phyloP scores from a whole-genome alignment of 768 basidiomycete genomes.

The Psilocybe azurescens region DNA sequence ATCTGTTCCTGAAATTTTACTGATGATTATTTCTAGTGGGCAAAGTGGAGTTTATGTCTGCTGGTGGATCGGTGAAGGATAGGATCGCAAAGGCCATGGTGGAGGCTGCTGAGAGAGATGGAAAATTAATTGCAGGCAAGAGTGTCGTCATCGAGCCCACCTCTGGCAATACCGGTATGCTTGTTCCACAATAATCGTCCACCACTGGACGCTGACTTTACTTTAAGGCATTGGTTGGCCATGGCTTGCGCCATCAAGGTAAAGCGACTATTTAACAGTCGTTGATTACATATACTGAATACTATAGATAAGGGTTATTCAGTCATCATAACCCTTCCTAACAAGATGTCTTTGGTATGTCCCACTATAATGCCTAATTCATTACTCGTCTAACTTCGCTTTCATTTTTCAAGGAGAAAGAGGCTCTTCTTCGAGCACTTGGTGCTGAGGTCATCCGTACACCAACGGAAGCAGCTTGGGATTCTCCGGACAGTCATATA shows the following conservation, averaged over 20 bases:
- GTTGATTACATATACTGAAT: conserved; percentile 61
- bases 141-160: conserved; percentile 96
- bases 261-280: conserved; percentile 21
- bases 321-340: conserved; percentile 87
- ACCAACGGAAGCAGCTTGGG: conserved; percentile 87
- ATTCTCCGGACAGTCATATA: conserved; percentile 91
- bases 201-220: not conserved
- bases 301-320: conserved; percentile 90
- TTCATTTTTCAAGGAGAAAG: conserved; percentile 72
- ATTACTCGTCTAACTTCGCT: not conserved
- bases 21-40: conserved; percentile 57
- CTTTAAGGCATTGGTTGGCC: conserved; percentile 83
- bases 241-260: conserved; percentile 96
- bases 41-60: conserved; percentile 89
- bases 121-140: conserved; percentile 83
- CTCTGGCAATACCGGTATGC: conserved; percentile 90
- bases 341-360: conserved; percentile 89
- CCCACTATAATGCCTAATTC: conserved; percentile 1
- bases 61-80: conserved; percentile 95
- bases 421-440: conserved; percentile 86
- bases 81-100: conserved; percentile 97
- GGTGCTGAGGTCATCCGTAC: conserved; percentile 96
- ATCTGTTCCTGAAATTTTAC: conserved; percentile 4
- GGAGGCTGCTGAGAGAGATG: conserved; percentile 89
- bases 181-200: not conserved